Evolutionary conservation across 768 basidiomycete genomes (phyloP).

Genomic region (Tulasnella sp.): DNA sequence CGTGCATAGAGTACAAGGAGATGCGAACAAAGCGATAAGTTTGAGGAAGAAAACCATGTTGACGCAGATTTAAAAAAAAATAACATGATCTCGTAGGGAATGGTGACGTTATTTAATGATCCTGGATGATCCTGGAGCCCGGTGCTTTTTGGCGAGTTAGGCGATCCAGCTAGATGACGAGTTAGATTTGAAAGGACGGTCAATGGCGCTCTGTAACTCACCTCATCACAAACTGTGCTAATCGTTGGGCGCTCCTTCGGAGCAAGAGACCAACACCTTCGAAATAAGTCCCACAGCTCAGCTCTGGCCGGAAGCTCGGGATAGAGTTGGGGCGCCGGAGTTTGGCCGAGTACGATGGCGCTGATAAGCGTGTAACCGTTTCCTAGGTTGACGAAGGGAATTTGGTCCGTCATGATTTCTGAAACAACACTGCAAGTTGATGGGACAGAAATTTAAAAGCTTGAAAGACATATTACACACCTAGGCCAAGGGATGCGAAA

Average conservation of each 20-base stretch:
- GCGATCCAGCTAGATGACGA: no score
- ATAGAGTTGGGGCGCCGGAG: not conserved
- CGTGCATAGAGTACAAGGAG: no score
- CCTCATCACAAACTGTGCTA: not conserved
- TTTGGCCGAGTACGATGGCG: not conserved
- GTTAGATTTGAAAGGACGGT: no score
- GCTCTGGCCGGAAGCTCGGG: not conserved
- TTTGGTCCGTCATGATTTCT: slow-evolving; percentile 8
- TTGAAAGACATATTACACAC: not conserved
- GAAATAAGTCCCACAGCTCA: not conserved
- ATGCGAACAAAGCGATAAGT: no score
- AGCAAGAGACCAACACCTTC: slow-evolving; percentile 1
- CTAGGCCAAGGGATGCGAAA: not conserved
- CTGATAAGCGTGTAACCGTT: not conserved
- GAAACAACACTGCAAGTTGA: not conserved
- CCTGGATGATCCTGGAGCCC: no score
- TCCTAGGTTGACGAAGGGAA: not conserved
- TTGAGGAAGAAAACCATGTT: no score
- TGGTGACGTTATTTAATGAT: no score
- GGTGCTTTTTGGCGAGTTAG: no score
- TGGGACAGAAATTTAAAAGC: no score
- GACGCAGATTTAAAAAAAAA: no score
- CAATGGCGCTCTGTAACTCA: not conserved
- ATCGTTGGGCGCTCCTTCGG: not conserved
- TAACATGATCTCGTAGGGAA: no score